Percentiles rank a stretch among this genome's conserved stretches.
Evolutionary conservation across 2,329 filamentous ascomycete species (phyloP).

Genomic region (Monilinia vaccinii-corymbosi): DNA sequence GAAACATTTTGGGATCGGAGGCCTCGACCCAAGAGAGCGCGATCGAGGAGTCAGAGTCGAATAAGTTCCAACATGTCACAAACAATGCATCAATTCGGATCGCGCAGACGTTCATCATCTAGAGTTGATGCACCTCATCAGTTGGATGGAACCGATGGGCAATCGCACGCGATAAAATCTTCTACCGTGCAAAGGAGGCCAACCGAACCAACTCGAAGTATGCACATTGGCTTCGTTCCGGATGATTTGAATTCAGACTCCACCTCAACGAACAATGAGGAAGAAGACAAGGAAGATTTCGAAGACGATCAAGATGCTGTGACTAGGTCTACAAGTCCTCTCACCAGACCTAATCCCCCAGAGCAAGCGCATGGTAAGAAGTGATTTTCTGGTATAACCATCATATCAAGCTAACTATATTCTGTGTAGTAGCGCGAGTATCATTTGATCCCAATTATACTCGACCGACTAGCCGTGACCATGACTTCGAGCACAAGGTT

Average conservation of each 20-base stretch:
- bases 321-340: slow-evolving; percentile 1
- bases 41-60: slow-evolving; percentile 12
- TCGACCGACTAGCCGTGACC: background rate
- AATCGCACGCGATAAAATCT: background rate
- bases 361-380: background rate
- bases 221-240: slow-evolving; percentile 50
- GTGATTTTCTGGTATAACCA: background rate
- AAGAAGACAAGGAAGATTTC: background rate
- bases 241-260: slow-evolving; percentile 14
- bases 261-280: background rate
- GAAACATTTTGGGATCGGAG: slow-evolving; percentile 94
- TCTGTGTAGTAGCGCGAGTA: background rate
- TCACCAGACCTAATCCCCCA: background rate
- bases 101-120: slow-evolving; percentile 7
- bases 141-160: background rate
- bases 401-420: background rate
- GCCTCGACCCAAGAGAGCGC: slow-evolving; percentile 35
- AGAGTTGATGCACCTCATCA: background rate
- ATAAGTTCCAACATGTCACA: slow-evolving; percentile 14
- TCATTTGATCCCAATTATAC: background rate
- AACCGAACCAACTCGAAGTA: slow-evolving; percentile 16
- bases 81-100: slow-evolving; percentile 13
- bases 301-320: background rate
- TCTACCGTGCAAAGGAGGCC: background rate
- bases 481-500: background rate